A percentile compares a stretch with the other conserved stretches of the same genome.
Conservation (phyloP, 441 rosid genomes). For the Erodium moschatum region DNA sequence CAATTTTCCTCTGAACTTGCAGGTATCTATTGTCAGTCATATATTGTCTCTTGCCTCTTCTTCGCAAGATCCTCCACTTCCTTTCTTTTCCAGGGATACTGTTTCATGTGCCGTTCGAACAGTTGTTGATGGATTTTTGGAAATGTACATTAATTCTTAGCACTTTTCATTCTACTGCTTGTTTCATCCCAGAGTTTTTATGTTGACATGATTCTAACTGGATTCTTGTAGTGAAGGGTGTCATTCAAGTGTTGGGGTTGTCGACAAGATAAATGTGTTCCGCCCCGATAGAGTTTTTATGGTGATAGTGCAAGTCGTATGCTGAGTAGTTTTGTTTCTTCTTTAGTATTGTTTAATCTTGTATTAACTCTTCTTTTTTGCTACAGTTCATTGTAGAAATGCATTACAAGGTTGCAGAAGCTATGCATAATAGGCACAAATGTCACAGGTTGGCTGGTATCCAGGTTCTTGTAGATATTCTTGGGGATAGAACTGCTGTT, state of each 20-base stretch:
- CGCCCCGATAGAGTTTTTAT: constrained; percentile 94
- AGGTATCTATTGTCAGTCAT: constrained; percentile 90
- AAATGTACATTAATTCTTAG: constrained; percentile 39
- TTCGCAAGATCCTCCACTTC: constrained; percentile 57
- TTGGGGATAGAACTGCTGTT: constrained; percentile 72
- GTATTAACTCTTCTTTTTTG: constrained; percentile 10
- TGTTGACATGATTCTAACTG: constrained; percentile 19
- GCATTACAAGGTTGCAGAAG: constrained; percentile 73
- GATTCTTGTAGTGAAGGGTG: constrained; percentile 48
- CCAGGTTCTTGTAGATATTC: constrained; percentile 74
- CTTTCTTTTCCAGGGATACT: constrained; percentile 60
- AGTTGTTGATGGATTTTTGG: constrained; percentile 91
- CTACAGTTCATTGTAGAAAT: constrained; percentile 77
- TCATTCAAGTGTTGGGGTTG: constrained; percentile 40
- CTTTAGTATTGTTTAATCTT: constrained; percentile 13
- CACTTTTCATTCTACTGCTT: constrained; percentile 19
- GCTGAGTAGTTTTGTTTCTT: constrained; percentile 7
- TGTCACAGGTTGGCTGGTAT: constrained; percentile 71
- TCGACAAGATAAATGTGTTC: constrained; percentile 80
- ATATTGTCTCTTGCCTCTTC: constrained; percentile 65
- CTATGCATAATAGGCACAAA: constrained; percentile 72
- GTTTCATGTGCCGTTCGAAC: constrained; percentile 61
- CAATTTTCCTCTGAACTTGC: constrained; percentile 25
- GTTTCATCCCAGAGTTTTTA: constrained; percentile 13
- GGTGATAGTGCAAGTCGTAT: constrained; percentile 38